These are phyloP conservation scores for Coniosporium uncinatum DNA, from an alignment of 2,329 filamentous ascomycete species.

Conservation along the genomic window DNA sequence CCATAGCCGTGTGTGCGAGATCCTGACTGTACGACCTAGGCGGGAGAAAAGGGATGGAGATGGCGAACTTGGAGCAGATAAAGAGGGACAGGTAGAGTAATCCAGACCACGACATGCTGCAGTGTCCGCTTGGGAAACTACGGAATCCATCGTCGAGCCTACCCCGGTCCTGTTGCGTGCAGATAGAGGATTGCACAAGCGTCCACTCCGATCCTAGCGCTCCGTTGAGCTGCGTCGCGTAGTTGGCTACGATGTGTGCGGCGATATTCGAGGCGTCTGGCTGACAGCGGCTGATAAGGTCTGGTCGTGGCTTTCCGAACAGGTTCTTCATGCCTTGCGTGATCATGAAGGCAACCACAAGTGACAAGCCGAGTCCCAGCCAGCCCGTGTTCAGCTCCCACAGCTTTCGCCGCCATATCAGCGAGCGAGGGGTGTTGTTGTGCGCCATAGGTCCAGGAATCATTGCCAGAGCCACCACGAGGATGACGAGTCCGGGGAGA, in stretches of 20 bases:
- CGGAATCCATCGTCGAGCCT: slow-evolving; percentile 54
- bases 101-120: slow-evolving; percentile 51
- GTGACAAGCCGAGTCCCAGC: slow-evolving; percentile 47
- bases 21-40: neutral
- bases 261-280: slow-evolving; percentile 25
- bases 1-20: neutral
- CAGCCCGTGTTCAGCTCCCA: slow-evolving; percentile 59
- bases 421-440: slow-evolving; percentile 32
- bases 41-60: slow-evolving; percentile 1
- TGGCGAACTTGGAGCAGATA: slow-evolving; percentile 46
- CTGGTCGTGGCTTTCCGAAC: slow-evolving; percentile 52
- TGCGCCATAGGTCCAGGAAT: slow-evolving; percentile 33
- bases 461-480: slow-evolving; percentile 49
- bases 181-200: slow-evolving; percentile 41
- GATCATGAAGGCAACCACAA: slow-evolving; percentile 49
- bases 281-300: slow-evolving; percentile 51
- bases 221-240: neutral
- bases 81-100: slow-evolving; percentile 55
- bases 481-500: slow-evolving; percentile 45
- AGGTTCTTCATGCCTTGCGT: slow-evolving; percentile 52
- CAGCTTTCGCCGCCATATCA: slow-evolving; percentile 48
- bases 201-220: neutral
- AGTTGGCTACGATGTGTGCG: slow-evolving; percentile 22
- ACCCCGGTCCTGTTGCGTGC: slow-evolving; percentile 39
- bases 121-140: slow-evolving; percentile 53